Evolutionary conservation across 2,329 filamentous ascomycete genomes (phyloP).

Genomic region (Xylariaceae sp.): DNA sequence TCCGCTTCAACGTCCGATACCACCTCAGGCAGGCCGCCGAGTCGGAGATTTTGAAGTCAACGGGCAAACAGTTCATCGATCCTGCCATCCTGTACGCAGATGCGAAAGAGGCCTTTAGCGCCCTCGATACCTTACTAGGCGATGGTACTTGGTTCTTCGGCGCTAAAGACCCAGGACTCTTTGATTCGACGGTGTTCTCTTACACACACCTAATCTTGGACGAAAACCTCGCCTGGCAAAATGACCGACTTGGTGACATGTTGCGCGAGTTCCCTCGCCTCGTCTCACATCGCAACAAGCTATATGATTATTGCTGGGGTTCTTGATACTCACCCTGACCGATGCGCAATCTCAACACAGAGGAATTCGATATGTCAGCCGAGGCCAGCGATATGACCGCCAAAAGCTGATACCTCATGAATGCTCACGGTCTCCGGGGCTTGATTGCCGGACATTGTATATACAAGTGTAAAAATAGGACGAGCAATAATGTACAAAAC

Average conservation of each 20-base stretch:
- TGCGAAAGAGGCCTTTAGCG: slow-evolving; percentile 44
- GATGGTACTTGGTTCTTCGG: slow-evolving; percentile 50
- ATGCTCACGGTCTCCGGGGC: not conserved
- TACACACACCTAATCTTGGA: slow-evolving; percentile 82
- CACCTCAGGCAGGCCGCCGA: slow-evolving; percentile 73
- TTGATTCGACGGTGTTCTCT: slow-evolving; percentile 87
- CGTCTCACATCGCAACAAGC: slow-evolving; percentile 60
- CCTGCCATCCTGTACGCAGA: slow-evolving; percentile 40
- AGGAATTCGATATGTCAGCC: not conserved
- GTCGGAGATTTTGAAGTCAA: slow-evolving; percentile 67
- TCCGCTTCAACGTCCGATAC: slow-evolving; percentile 60
- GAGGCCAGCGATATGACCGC: not conserved
- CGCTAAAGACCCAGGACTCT: slow-evolving; percentile 59
- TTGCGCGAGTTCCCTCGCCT: slow-evolving; percentile 60
- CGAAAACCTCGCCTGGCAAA: slow-evolving; percentile 60
- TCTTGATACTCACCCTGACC: not conserved
- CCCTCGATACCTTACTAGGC: slow-evolving; percentile 44
- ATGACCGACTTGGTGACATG: slow-evolving; percentile 56
- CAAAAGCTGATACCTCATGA: too few species aligned
- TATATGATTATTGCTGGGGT: slow-evolving; percentile 50
- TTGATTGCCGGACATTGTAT: not conserved
- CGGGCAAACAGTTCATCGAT: slow-evolving; percentile 36
- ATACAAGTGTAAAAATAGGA: not conserved
- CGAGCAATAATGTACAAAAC: not conserved
- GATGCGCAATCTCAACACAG: not conserved